Base-by-base conservation (phyloP, 2,329 filamentous ascomycete species). In the Penicillium sp. region DNA sequence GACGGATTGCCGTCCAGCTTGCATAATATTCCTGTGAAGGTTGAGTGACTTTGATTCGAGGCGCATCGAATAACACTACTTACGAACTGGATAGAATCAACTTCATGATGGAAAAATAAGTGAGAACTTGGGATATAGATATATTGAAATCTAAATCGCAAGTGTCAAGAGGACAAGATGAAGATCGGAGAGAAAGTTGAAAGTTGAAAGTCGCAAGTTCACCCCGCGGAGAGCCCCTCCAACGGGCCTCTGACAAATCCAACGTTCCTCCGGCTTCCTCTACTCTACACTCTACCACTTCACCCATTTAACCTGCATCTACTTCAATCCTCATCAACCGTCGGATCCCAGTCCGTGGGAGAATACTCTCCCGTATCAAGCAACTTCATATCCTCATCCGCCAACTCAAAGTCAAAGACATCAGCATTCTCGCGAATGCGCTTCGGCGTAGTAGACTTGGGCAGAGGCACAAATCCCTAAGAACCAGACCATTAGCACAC, bases 71-170 rank as follows among this genome's bases (percentile, higher is more conserved):
- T 31, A 4, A 36, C 5, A 59, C 51, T 57, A 77, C 88, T 68
- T 83, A 94, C 91, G 89, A 91, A 64, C 91, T 95, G 55, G 90
- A 95, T 53, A 95, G 84, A 63, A 95, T 84, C 72, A 95, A 81
- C 79, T 91, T 91, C 79, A 91, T 91, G 81, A 90, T 90, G 36
- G 21, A 40, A 6, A 25, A 25, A 45, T 25, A n/a, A 38, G 9
- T 8, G 39, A 43, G 29, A 65, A 63, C 31, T 60, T 19, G 13
- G n/a, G 21, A 27, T 2, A 19, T 25, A 49, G 33, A 25, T 7
- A 2, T 25, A 33, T 31, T 23, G 10, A 27, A 16, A 43, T 25
- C 4, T 23, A 44, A 23, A 29, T 44, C 9, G 5, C 4, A 29
- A 23, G 44, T 27, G 40, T 23, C 3, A 15, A 33, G 13, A 2